Conservation (phyloP, 2,329 filamentous ascomycete genomes). For the Trichophyton benhamiae region DNA sequence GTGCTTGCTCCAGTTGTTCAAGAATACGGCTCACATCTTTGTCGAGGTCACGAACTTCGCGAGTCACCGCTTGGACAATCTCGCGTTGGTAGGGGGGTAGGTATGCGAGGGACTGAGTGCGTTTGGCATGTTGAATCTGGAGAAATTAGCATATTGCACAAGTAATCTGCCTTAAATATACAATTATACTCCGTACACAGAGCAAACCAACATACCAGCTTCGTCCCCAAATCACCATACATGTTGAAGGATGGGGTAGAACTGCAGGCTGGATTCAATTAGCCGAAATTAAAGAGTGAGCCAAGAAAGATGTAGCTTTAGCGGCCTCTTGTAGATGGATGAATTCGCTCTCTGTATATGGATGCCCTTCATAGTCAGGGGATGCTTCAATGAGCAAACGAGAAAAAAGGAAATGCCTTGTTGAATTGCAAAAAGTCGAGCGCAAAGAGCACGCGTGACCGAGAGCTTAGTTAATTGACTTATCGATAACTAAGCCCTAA, state of each 20-base stretch:
- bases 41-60: slow-evolving; percentile 87
- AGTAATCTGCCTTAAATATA: neutral
- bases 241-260: slow-evolving; percentile 36
- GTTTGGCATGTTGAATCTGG: slow-evolving; percentile 89
- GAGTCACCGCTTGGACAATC: slow-evolving; percentile 70
- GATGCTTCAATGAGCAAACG: neutral
- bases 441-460: neutral
- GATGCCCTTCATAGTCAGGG: neutral
- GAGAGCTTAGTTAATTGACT: neutral
- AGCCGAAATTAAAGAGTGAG: neutral
- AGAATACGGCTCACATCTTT: slow-evolving; percentile 70
- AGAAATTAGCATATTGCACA: neutral
- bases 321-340: neutral
- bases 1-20: slow-evolving; percentile 61
- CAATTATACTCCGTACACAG: neutral
- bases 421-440: neutral
- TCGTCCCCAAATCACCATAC: slow-evolving; percentile 81
- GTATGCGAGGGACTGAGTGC: slow-evolving; percentile 72
- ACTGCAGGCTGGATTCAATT: neutral
- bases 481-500: neutral
- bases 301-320: neutral
- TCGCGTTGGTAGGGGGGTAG: slow-evolving; percentile 89
- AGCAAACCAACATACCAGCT: slow-evolving; percentile 49
- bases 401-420: neutral
- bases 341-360: neutral